A percentile compares a stretch with the other conserved stretches of the same genome.
Evolutionary conservation across 345 rosid genomes (phyloP).

Genomic region (Brassica napus): DNA sequence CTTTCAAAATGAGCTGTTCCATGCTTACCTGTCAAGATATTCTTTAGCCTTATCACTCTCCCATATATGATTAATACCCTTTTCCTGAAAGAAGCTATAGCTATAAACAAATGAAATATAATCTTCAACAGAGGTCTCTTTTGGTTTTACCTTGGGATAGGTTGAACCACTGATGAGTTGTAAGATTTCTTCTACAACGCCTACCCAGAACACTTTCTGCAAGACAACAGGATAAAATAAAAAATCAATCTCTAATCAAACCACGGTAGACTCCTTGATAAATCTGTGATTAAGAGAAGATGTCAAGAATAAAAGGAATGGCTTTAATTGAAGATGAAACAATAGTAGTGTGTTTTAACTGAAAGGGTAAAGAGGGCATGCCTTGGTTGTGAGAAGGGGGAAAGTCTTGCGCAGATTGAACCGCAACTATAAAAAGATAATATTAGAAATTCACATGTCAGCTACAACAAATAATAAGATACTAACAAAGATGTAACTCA

Average conservation of each 20-base stretch:
- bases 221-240: neutral
- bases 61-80: constrained; percentile 68
- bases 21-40: constrained; percentile 65
- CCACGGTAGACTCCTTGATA: neutral
- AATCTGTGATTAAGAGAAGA: neutral
- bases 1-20: neutral
- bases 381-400: constrained; percentile 92
- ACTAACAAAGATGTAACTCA: neutral
- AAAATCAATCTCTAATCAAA: neutral
- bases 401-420: constrained; percentile 81
- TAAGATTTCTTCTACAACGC: constrained; percentile 77
- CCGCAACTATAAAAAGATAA: constrained; percentile 41
- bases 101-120: neutral
- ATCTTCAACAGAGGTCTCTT: neutral
- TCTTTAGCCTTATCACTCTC: constrained; percentile 77
- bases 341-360: neutral
- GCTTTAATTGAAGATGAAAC: neutral
- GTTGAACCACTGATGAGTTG: constrained; percentile 88
- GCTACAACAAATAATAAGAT: constrained; percentile 3
- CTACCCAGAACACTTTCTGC: constrained; percentile 86
- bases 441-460: neutral
- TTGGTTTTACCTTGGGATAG: constrained; percentile 62
- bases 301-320: neutral
- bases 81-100: constrained; percentile 52
- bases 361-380: constrained; percentile 16